A percentile compares a stretch with the other conserved stretches of the same genome.
Conservation (phyloP, 148 eudicot genomes). For the Nyssa sinensis region DNA sequence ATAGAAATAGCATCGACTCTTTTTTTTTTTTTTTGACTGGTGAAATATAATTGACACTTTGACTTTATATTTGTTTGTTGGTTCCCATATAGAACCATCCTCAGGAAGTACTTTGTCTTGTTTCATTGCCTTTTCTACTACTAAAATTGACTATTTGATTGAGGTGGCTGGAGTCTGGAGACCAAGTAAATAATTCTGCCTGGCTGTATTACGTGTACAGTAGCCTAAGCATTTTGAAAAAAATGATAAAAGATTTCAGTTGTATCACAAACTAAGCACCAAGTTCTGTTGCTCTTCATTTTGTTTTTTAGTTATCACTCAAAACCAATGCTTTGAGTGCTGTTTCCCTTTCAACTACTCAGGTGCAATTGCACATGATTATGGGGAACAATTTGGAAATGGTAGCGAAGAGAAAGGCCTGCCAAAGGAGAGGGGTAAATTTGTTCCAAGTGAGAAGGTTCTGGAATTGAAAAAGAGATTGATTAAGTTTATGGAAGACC, state of each 20-base stretch:
- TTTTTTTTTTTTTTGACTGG: no score
- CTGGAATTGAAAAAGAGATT: slow-evolving; percentile 53
- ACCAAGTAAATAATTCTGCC: not conserved
- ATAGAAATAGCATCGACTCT: no score
- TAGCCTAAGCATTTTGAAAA: not conserved
- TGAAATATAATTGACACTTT: no score
- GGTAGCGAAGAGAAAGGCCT: slow-evolving; percentile 28
- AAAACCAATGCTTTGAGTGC: not conserved
- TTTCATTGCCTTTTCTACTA: no score
- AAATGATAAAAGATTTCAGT: not conserved
- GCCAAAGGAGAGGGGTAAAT: slow-evolving; percentile 51
- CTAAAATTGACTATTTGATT: no score
- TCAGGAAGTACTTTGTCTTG: no score
- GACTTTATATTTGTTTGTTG: no score
- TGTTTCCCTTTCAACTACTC: slow-evolving; percentile 6
- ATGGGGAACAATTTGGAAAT: slow-evolving; percentile 25
- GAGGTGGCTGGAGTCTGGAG: not conserved
- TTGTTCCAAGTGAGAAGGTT: slow-evolving; percentile 59
- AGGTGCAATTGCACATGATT: slow-evolving; percentile 26
- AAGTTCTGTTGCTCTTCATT: not conserved
- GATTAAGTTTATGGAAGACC: slow-evolving; percentile 81
- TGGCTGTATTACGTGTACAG: not conserved
- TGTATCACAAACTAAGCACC: not conserved
- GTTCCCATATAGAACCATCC: no score
- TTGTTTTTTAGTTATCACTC: not conserved